phyloP scores from a whole-genome alignment of 2,329 filamentous ascomycete genomes.

The Tricladium varicosporioides region DNA sequence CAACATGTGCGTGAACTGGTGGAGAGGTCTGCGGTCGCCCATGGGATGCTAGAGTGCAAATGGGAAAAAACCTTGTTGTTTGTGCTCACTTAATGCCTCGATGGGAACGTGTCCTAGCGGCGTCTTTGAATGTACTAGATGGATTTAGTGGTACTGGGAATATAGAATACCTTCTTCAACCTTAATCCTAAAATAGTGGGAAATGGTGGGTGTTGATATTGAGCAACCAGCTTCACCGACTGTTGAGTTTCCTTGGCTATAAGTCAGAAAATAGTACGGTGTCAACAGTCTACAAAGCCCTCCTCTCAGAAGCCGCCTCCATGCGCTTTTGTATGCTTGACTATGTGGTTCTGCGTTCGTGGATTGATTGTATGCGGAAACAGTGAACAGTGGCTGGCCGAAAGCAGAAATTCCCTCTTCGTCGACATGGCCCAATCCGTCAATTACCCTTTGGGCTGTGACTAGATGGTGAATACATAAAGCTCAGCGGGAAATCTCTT shows the following conservation, averaged over 20 bases:
- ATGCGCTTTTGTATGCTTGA: constrained; percentile 6
- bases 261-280: constrained; percentile 4
- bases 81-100: constrained; percentile 26
- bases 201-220: too few relatives aligned
- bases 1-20: constrained; percentile 31
- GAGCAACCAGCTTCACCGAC: neutral
- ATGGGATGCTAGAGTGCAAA: constrained; percentile 4
- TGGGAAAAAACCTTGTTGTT: constrained; percentile 20
- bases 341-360: constrained; percentile 3
- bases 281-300: neutral
- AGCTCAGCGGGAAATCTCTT: constrained; percentile 28
- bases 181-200: too few relatives aligned
- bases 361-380: constrained; percentile 21
- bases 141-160: constrained; percentile 11
- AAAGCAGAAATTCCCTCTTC: constrained; percentile 26
- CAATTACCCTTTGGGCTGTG: constrained; percentile 20
- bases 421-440: constrained; percentile 27
- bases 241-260: neutral
- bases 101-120: constrained; percentile 18
- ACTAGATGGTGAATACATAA: constrained; percentile 31
- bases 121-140: constrained; percentile 14
- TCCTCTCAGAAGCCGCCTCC: neutral
- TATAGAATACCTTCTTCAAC: neutral
- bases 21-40: constrained; percentile 20
- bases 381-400: constrained; percentile 27